phyloP scores from a whole-genome alignment of 2,329 filamentous ascomycete species.

The Sclerotinia spermophila region DNA sequence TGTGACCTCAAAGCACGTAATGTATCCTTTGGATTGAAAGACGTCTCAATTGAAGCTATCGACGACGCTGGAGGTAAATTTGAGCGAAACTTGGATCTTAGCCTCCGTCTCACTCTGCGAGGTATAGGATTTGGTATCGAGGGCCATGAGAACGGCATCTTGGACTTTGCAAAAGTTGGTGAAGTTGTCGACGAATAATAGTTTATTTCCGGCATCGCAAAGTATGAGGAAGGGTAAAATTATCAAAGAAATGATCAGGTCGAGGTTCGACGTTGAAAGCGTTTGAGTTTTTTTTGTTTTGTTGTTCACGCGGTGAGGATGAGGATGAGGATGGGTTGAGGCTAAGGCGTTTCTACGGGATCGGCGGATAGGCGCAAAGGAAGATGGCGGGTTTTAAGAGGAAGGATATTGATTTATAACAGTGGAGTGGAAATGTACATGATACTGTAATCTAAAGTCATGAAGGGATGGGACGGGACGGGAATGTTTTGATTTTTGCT shows the following conservation, averaged over 20 bases:
- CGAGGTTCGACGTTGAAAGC: neutral
- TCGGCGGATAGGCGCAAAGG: slow-evolving; percentile 8
- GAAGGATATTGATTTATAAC: slow-evolving; percentile 10
- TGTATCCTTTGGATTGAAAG: slow-evolving; percentile 76
- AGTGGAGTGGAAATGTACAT: too few species aligned
- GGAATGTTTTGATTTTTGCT: too few species aligned
- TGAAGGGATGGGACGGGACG: too few species aligned
- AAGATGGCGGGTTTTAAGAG: slow-evolving; percentile 7
- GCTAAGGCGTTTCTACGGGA: slow-evolving; percentile 4
- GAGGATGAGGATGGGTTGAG: neutral
- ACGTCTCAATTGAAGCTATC: slow-evolving; percentile 74
- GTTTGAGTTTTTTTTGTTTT: neutral
- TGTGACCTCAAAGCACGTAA: slow-evolving; percentile 71
- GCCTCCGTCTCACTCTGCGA: slow-evolving; percentile 62
- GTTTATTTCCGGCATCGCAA: slow-evolving; percentile 29
- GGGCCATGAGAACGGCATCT: slow-evolving; percentile 44
- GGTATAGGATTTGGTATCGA: slow-evolving; percentile 53
- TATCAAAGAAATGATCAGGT: neutral
- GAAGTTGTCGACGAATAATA: slow-evolving; percentile 29
- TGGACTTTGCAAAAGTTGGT: slow-evolving; percentile 34
- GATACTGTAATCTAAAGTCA: too few species aligned
- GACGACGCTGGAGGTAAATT: slow-evolving; percentile 65
- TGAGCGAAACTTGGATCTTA: slow-evolving; percentile 66
- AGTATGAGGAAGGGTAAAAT: neutral
- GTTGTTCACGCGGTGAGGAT: neutral